These are phyloP conservation scores for Lathyrus oleraceus DNA, from an alignment of 306 rosid genomes.

Conservation along the genomic window DNA sequence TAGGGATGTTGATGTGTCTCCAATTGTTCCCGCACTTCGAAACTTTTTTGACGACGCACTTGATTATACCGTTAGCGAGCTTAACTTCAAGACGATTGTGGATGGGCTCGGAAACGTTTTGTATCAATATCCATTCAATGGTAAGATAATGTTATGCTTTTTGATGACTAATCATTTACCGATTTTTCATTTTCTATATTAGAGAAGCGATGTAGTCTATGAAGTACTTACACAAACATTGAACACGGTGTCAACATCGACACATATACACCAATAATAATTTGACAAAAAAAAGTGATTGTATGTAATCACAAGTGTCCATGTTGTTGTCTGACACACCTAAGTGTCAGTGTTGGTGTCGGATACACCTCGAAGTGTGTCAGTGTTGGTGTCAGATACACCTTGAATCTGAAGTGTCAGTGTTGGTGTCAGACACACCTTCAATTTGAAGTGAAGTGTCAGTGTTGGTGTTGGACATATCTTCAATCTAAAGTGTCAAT, in stretches of 20 bases:
- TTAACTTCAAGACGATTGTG: conserved; percentile 89
- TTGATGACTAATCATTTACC: conserved; percentile 9
- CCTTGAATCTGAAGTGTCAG: neutral
- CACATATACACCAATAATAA: neutral
- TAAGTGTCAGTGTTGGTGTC: neutral
- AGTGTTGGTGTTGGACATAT: neutral
- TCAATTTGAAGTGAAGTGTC: neutral
- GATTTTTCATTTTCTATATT: conserved; percentile 24
- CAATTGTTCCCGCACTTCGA: conserved; percentile 85
- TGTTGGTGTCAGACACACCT: neutral
- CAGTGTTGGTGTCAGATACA: too few species aligned
- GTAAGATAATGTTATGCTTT: conserved; percentile 51
- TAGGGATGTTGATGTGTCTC: conserved; percentile 79
- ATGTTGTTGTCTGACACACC: neutral
- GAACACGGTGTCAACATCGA: neutral
- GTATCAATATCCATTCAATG: conserved; percentile 89
- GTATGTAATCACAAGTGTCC: neutral
- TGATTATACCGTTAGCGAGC: conserved; percentile 82
- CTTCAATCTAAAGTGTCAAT: neutral
- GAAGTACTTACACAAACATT: neutral
- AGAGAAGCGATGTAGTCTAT: conserved; percentile 14
- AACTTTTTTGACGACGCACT: conserved; percentile 90
- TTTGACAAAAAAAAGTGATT: neutral
- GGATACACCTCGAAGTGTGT: neutral
- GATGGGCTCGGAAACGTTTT: conserved; percentile 93